These are phyloP conservation scores for Mortierella sp. DNA, from an alignment of 371 early-diverging fungal genomes.

Conservation along the genomic window DNA sequence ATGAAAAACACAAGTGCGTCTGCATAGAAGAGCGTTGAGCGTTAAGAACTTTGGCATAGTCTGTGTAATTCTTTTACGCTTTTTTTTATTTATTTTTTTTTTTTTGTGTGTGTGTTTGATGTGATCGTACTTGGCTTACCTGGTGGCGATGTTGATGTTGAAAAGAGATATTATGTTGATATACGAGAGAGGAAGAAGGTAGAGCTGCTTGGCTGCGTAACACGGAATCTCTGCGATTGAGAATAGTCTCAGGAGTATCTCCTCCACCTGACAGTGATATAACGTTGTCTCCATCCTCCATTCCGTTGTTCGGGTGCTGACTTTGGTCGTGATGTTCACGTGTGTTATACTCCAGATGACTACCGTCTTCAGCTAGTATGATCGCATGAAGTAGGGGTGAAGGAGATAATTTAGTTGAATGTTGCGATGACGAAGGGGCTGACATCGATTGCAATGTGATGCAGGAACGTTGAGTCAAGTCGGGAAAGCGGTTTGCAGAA, in stretches of 20 bases:
- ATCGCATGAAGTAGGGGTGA: constrained; percentile 6
- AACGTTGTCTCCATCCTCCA: not conserved
- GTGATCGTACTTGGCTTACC: not conserved
- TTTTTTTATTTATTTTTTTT: too few relatives aligned
- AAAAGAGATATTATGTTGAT: constrained; percentile 1
- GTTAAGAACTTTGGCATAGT: not conserved
- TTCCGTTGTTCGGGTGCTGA: constrained; percentile 5
- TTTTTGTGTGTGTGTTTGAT: too few relatives aligned
- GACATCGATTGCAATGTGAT: not conserved
- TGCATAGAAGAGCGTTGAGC: not conserved
- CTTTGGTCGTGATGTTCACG: constrained; percentile 8
- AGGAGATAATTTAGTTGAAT: constrained; percentile 16
- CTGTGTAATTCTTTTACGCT: not conserved
- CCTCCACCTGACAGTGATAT: not conserved
- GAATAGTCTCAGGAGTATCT: not conserved
- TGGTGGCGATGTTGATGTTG: not conserved
- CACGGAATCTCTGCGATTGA: not conserved
- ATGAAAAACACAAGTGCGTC: not conserved
- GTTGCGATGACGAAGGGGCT: constrained; percentile 1
- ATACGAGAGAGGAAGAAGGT: not conserved
- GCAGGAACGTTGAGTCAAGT: not conserved
- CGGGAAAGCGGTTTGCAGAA: not conserved
- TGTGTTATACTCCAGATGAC: constrained; percentile 11
- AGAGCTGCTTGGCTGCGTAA: not conserved
- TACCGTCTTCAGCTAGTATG: constrained; percentile 3